Conservation (phyloP, 495 filamentous ascomycete genomes). For the Penicillium fimorum region DNA sequence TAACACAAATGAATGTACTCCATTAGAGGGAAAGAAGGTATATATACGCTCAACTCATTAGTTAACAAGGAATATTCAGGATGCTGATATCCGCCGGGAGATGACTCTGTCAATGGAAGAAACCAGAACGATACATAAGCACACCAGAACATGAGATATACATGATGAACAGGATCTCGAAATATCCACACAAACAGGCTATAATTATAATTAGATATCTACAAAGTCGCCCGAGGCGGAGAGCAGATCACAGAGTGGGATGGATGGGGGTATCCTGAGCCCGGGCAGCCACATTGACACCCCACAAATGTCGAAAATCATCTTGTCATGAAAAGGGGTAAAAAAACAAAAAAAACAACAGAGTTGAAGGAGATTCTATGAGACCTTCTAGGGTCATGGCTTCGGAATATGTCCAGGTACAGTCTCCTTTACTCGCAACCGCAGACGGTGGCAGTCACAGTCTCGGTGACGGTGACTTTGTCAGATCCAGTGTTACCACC, state of each 20-base stretch:
- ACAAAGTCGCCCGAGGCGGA: conserved; percentile 29
- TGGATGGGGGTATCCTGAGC: not conserved
- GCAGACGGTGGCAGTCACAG: conserved; percentile 33
- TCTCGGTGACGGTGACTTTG: conserved; percentile 30
- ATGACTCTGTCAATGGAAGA: conserved; percentile 7
- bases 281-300: conserved; percentile 13
- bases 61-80: conserved; percentile 18
- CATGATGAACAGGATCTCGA: not conserved
- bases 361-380: conserved; percentile 1
- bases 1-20: conserved; percentile 36
- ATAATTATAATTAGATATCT: conserved; percentile 46
- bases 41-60: conserved; percentile 15
- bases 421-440: conserved; percentile 23
- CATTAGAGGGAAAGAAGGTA: conserved; percentile 32
- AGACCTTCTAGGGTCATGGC: not conserved
- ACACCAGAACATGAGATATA: not conserved
- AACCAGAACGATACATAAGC: conserved; percentile 9
- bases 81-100: not conserved
- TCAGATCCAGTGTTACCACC: conserved; percentile 5
- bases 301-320: conserved; percentile 15
- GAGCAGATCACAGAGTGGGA: conserved; percentile 7
- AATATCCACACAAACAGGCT: conserved; percentile 25
- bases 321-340: conserved; percentile 24
- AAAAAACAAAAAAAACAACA: conserved; percentile 10
- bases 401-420: conserved; percentile 1